Evolutionary conservation across 2,329 filamentous ascomycete species (phyloP).

Genomic region (Penicillium occitanis): DNA sequence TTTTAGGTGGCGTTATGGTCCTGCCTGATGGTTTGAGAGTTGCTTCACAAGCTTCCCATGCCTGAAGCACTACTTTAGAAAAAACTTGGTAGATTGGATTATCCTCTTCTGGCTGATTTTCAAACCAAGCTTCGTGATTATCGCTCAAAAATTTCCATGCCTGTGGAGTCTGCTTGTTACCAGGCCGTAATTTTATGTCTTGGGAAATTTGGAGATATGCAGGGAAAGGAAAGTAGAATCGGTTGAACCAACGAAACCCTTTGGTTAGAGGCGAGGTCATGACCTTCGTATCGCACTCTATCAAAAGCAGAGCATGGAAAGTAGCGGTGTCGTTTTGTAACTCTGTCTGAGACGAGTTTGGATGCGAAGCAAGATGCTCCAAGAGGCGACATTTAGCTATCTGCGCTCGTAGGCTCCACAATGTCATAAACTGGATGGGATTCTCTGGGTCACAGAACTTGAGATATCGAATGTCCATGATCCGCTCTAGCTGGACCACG

Average conservation of each 20-base stretch:
- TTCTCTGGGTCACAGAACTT: constrained; percentile 41
- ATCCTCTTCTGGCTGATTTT: constrained; percentile 2
- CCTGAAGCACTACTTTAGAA: constrained; percentile 40
- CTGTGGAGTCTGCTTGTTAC: constrained; percentile 23
- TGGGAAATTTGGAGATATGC: constrained; percentile 51
- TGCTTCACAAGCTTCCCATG: constrained; percentile 40
- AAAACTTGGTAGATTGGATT: constrained; percentile 35
- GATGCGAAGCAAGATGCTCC: constrained; percentile 45
- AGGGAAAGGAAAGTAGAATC: constrained; percentile 51
- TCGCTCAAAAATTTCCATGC: constrained; percentile 50
- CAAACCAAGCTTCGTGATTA: constrained; percentile 45
- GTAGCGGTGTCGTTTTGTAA: constrained; percentile 2
- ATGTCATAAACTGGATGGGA: constrained; percentile 50
- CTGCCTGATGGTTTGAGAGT: constrained; percentile 5
- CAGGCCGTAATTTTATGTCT: constrained; percentile 43
- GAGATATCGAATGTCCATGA: constrained; percentile 52
- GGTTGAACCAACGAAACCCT: constrained; percentile 45
- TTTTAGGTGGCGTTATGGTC: constrained; percentile 27
- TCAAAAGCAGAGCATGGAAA: constrained; percentile 36
- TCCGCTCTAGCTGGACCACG: constrained; percentile 40
- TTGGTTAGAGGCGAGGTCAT: constrained; percentile 44
- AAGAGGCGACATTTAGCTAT: constrained; percentile 54
- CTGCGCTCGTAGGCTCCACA: constrained; percentile 46
- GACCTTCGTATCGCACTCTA: constrained; percentile 50
- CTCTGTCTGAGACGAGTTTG: constrained; percentile 22